phyloP scores from a whole-genome alignment of 495 filamentous ascomycete genomes.

The Rusavskia elegans region DNA sequence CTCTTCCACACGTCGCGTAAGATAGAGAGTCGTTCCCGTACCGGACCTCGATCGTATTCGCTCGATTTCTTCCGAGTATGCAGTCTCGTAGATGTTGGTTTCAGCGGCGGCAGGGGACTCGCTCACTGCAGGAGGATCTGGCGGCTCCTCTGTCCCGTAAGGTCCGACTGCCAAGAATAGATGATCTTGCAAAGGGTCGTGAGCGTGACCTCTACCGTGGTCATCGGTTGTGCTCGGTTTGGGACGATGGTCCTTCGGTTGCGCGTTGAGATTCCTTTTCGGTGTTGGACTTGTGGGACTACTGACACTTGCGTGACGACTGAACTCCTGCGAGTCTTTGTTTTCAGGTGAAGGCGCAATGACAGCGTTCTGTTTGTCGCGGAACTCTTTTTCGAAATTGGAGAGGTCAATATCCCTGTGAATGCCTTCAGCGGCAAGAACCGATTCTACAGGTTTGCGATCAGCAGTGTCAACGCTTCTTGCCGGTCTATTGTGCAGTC shows the following conservation, averaged over 20 bases:
- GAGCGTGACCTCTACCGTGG: constrained; percentile 44
- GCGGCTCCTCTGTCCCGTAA: constrained; percentile 14
- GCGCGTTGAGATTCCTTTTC: constrained; percentile 10
- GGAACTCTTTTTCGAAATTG: constrained; percentile 1
- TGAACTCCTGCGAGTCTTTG: constrained; percentile 8
- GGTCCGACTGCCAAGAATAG: constrained; percentile 63
- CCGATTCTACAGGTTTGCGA: constrained; percentile 28
- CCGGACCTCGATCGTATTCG: constrained; percentile 39
- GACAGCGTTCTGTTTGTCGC: constrained; percentile 6
- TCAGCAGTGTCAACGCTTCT: constrained; percentile 37
- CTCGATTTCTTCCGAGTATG: constrained; percentile 68
- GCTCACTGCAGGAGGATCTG: constrained; percentile 39
- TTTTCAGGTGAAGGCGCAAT: constrained; percentile 3
- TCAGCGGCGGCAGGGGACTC: constrained; percentile 66
- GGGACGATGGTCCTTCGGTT: constrained; percentile 8
- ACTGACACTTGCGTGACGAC: constrained; percentile 1
- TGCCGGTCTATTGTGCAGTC: constrained; percentile 17
- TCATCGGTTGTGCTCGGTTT: constrained; percentile 8
- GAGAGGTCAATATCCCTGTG: constrained; percentile 18
- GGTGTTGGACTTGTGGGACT: neutral
- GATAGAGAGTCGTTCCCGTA: constrained; percentile 30
- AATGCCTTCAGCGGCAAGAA: constrained; percentile 32
- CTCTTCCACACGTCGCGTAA: constrained; percentile 44
- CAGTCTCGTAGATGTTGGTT: constrained; percentile 73
- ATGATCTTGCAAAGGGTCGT: constrained; percentile 44